Conservation (phyloP, 208 protist species). For the Porcisia hertigi region DNA sequence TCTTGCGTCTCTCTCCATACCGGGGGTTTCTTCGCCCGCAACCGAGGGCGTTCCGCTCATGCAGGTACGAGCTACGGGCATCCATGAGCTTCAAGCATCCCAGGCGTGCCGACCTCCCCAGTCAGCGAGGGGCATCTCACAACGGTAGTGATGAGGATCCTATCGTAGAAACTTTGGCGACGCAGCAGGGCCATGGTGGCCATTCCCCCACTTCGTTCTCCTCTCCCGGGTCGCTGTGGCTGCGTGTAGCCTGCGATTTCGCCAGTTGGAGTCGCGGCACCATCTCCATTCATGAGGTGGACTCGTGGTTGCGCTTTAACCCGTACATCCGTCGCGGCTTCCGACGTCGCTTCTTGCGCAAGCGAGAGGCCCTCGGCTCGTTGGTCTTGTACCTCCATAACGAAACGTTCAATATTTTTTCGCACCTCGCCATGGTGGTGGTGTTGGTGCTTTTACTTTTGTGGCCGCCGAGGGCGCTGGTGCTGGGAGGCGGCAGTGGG, state of each 20-base stretch:
- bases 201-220: background rate
- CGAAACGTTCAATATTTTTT: slow-evolving; percentile 62
- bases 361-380: slow-evolving; percentile 42
- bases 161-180: background rate
- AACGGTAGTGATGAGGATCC: background rate
- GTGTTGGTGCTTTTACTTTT: slow-evolving; percentile 42
- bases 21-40: background rate
- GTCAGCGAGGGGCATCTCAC: background rate
- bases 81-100: background rate
- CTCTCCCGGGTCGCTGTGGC: slow-evolving; percentile 8
- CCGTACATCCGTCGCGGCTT: slow-evolving; percentile 57
- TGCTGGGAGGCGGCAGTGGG: slow-evolving; percentile 3
- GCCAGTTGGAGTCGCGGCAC: slow-evolving; percentile 33
- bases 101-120: background rate
- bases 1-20: background rate
- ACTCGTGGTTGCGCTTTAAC: slow-evolving; percentile 70
- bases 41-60: background rate
- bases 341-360: slow-evolving; percentile 45
- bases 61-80: background rate
- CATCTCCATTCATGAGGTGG: slow-evolving; percentile 51
- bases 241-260: slow-evolving; percentile 10
- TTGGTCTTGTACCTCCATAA: slow-evolving; percentile 62
- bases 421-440: slow-evolving; percentile 42
- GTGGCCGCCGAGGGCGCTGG: slow-evolving; percentile 39
- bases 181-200: background rate